Base-by-base conservation (phyloP, 2,329 filamentous ascomycete species). In the Cordyceps pruinosa region DNA sequence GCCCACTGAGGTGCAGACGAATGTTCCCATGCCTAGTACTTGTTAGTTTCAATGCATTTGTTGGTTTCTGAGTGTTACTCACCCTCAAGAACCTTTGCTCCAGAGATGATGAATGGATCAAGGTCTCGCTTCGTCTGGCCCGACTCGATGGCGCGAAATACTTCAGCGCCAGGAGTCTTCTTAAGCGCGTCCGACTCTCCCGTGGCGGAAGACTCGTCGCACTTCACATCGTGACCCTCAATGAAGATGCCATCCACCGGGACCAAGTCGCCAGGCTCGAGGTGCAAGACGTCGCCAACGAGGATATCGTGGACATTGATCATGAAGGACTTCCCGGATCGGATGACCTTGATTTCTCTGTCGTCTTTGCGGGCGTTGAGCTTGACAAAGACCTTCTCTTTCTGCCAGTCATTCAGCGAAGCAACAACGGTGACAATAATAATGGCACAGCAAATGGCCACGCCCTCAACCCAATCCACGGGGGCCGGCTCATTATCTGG, bases 151-250 rank as follows among this genome's bases (percentile, higher is more conserved):
- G 75, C 75, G 41, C 77, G 71, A 71, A 80, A 83, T 49, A 85
- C 84, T 48, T 82, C 77, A 12, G 82, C 75, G 13, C 79, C 85
- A 5, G 75, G 68, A 0, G 78, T 82, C 72, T 90, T 90, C 69
- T 83, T 85, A 68, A 89, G 80, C 51, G 85, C 78, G 63, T 90
- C 86, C 0, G 86, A 89, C 70, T 90, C 87, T 62, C 87, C 87
- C 26, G 87, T 89, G 1, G 85, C 84, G 12, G 86, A 88, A 3
- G 85, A 88, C 65, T 90, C 87, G 63, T 89, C 87, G 64, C 86
- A 90, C 68, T 86, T 76, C 58, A 78, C 64, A 4, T 70, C 69
- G 60, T 74, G 73, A 6, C 76, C 75, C 19, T 78, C 75, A 59
- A 89, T 84, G 59, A 89, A 81, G 54, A 89, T 77, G 6, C 87